A percentile compares a stretch with the other conserved stretches of the same genome.
Evolutionary conservation across 306 rosid genomes (phyloP).

Genomic region (Coriaria nepalensis): DNA sequence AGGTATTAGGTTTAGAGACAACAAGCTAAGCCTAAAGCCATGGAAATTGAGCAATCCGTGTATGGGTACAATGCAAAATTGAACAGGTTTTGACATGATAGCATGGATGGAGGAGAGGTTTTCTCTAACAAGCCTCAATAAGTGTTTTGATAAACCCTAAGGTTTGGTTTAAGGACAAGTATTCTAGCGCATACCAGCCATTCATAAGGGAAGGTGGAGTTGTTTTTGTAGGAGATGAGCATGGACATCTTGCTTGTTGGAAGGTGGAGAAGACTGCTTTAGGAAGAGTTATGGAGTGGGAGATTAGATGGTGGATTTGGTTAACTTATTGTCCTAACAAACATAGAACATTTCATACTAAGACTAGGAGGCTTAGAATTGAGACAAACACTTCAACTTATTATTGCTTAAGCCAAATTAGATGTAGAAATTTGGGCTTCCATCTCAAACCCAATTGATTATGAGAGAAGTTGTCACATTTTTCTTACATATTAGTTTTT

Average conservation of each 20-base stretch:
- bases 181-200: constrained; percentile 69
- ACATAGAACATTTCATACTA: constrained; percentile 45
- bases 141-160: constrained; percentile 50
- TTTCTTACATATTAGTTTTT: no score
- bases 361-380: constrained; percentile 79
- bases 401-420: constrained; percentile 39
- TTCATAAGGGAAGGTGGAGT: constrained; percentile 86
- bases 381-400: constrained; percentile 41
- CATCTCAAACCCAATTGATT: no score
- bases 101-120: constrained; percentile 62
- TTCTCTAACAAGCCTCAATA: constrained; percentile 67
- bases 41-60: constrained; percentile 81
- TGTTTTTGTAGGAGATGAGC: constrained; percentile 73
- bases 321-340: constrained; percentile 89
- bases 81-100: constrained; percentile 80
- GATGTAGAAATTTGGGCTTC: no score
- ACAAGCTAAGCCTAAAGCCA: constrained; percentile 54
- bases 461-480: no score
- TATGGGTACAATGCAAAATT: constrained; percentile 63
- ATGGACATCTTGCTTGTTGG: constrained; percentile 74
- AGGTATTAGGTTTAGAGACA: constrained; percentile 51
- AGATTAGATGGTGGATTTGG: constrained; percentile 83
- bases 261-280: constrained; percentile 52
- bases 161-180: constrained; percentile 70
- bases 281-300: constrained; percentile 82